Conservation (phyloP, 2,329 filamentous ascomycete species). For the Cytospora chrysosperma region DNA sequence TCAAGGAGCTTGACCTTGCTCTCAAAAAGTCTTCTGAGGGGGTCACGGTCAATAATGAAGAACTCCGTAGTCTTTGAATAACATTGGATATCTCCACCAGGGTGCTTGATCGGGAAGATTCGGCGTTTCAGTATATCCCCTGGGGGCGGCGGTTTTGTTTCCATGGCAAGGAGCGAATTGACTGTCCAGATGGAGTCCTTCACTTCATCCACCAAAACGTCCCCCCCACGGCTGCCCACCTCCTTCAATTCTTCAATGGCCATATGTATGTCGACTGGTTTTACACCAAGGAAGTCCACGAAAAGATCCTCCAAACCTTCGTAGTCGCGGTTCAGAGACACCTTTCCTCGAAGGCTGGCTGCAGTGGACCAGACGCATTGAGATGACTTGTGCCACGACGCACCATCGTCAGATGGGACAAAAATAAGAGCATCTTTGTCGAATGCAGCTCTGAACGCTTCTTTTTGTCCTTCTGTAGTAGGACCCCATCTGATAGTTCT, state of each 20-base stretch:
- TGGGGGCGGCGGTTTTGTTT: background rate
- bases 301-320: constrained; percentile 17
- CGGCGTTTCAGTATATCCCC: constrained; percentile 2
- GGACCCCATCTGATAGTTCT: background rate
- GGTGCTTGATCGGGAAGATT: constrained; percentile 31
- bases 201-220: constrained; percentile 26
- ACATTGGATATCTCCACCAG: constrained; percentile 23
- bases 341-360: constrained; percentile 12
- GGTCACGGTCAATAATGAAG: constrained; percentile 36
- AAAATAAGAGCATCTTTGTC: constrained; percentile 19
- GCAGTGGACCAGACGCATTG: constrained; percentile 24
- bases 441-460: constrained; percentile 4
- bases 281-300: constrained; percentile 31
- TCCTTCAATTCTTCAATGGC: constrained; percentile 34
- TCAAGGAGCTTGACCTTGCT: constrained; percentile 35
- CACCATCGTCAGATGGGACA: background rate
- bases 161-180: constrained; percentile 32
- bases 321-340: constrained; percentile 22
- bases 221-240: constrained; percentile 10
- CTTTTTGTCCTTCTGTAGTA: background rate
- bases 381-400: constrained; percentile 7
- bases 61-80: constrained; percentile 29
- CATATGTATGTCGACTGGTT: constrained; percentile 33
- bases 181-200: constrained; percentile 35
- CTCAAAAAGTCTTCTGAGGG: constrained; percentile 30